Base-by-base conservation (phyloP, 140 eudicot species). In the Ambrosia hybrid region DNA sequence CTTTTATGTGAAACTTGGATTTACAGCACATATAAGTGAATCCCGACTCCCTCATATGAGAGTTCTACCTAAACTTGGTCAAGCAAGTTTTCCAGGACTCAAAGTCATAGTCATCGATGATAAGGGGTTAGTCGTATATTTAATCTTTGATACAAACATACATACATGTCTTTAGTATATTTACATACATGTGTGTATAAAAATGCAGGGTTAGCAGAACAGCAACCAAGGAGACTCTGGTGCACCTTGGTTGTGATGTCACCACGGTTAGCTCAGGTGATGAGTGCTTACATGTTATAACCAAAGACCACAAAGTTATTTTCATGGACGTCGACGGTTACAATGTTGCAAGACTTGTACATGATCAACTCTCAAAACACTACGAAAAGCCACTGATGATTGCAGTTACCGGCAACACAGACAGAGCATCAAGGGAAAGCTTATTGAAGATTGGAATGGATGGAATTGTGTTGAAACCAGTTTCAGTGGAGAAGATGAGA, bases 401-500 rank as follows among this genome's bases (percentile, higher is more conserved):
- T 1, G 99, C 91, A 3, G 84, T 94, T 3, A 86, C 90, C 0
- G 85, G 85, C 14, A 88, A 75, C 79, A 79, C 88, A 1, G 96
- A 93, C 43, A 84, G 76, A 67, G 51, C 67, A 0, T 73, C 86
- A 37, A 88, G 80, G 68, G 96, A 88, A 56, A 84, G 72, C 65
- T 79, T 95, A 49, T 12, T 81, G 77, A 88, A 91, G 73, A 86
- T 79, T 10, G 97, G 99, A 43, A 86, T 94, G 89, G 88, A 88
- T 57, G 97, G 97, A 66, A 83, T 88, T 57, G 45, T 94, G 58
- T 39, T 86, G 53, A 94, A 94, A 76, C 96, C 97, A 2, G 81
- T 90, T 6, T 86, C 97, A 0, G 81, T 94, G 11, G 97, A 94
- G 82, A 94, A 91, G 72, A 88, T 94, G 97, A 90, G 99, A 67